Evolutionary conservation across 2,329 filamentous ascomycete genomes (phyloP).

Genomic region (Metarhizium humberi): DNA sequence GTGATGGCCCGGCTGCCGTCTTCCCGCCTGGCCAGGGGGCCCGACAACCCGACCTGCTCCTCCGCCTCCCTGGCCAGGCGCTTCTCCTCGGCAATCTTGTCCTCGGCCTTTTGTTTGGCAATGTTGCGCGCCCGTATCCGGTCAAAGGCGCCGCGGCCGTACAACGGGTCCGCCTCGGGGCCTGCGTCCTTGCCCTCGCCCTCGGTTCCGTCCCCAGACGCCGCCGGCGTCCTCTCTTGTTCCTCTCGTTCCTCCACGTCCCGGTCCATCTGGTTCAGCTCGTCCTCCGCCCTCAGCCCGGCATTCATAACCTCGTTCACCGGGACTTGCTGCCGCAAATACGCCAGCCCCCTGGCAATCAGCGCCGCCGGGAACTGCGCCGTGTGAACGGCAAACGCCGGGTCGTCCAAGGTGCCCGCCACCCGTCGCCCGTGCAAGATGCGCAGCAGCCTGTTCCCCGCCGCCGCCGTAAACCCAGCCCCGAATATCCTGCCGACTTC

Average conservation of each 20-base stretch:
- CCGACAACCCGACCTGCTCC: constrained; percentile 21
- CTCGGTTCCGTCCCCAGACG: constrained; percentile 14
- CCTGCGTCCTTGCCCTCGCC: constrained; percentile 9
- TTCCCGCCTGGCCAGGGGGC: constrained; percentile 31
- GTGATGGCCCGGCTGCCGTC: constrained; percentile 28
- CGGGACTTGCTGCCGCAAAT: constrained; percentile 43
- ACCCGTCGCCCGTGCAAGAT: constrained; percentile 56
- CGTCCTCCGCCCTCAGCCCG: constrained; percentile 52
- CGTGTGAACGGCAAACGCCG: constrained; percentile 39
- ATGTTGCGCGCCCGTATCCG: constrained; percentile 44
- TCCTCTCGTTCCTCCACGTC: constrained; percentile 17
- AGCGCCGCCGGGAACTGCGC: constrained; percentile 31
- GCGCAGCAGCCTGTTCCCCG: constrained; percentile 44
- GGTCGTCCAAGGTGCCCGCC: constrained; percentile 54
- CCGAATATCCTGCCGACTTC: constrained; percentile 44
- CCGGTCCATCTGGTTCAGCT: constrained; percentile 44
- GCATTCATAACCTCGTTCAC: constrained; percentile 54
- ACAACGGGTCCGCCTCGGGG: constrained; percentile 37
- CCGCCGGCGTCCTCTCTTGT: constrained; percentile 12
- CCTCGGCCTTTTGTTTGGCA: constrained; percentile 37
- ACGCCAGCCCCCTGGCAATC: constrained; percentile 38
- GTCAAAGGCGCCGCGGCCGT: constrained; percentile 49
- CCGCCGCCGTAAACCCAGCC: constrained; percentile 28
- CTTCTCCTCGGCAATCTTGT: constrained; percentile 33
- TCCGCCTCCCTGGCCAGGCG: constrained; percentile 31